phyloP scores from a whole-genome alignment of 108 stramenopile species.

The Cyclotella atomus region DNA sequence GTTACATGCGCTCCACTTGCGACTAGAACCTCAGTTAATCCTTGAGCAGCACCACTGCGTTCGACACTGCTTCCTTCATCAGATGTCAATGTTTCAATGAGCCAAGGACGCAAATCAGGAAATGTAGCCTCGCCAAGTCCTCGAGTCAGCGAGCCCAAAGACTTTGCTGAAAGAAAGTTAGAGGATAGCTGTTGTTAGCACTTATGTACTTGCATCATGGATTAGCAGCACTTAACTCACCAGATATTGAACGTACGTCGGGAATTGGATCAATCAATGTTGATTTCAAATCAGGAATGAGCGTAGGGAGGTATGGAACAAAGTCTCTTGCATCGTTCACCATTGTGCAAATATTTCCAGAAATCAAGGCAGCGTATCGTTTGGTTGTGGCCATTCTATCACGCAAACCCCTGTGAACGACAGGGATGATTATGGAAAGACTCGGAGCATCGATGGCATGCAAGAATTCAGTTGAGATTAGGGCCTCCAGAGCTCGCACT shows the following conservation, averaged over 20 bases:
- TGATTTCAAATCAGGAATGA: constrained; percentile 93
- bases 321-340: constrained; percentile 94
- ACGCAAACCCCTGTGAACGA: constrained; percentile 94
- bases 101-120: constrained; percentile 94
- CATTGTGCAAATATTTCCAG: constrained; percentile 98
- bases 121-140: constrained; percentile 94
- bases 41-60: constrained; percentile 97
- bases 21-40: constrained; percentile 89
- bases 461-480: constrained; percentile 92
- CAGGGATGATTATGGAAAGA: constrained; percentile 96
- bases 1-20: constrained; percentile 76
- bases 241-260: constrained; percentile 74
- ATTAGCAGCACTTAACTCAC: not conserved
- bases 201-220: too few relatives aligned
- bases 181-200: too few relatives aligned
- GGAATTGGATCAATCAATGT: constrained; percentile 96
- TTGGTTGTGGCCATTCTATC: constrained; percentile 95
- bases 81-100: constrained; percentile 83
- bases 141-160: constrained; percentile 90
- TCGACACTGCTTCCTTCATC: constrained; percentile 89
- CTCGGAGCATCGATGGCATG: constrained; percentile 99
- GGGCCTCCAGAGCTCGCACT: constrained; percentile 73
- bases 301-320: constrained; percentile 90
- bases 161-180: constrained; percentile 81
- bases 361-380: constrained; percentile 95